Conservation (phyloP, 2,329 filamentous ascomycete genomes). For the Fusarium lateritium region DNA sequence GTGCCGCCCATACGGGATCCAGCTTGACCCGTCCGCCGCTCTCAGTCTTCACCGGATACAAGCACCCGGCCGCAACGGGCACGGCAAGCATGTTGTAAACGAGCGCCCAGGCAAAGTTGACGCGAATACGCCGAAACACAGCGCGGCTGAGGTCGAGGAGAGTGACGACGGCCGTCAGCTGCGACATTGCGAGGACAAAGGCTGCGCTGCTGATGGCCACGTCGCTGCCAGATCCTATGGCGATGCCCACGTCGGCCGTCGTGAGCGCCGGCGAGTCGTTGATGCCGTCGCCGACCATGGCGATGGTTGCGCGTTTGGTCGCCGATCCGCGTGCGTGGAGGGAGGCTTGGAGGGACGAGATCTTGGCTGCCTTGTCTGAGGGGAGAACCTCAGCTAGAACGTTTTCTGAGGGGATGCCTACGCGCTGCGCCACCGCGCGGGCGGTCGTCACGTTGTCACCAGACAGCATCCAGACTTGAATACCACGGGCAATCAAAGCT, state of each 20-base stretch:
- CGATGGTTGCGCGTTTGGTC: conserved; percentile 69
- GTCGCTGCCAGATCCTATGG: conserved; percentile 86
- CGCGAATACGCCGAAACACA: conserved; percentile 83
- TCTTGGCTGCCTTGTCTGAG: conserved; percentile 82
- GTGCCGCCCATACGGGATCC: conserved; percentile 86
- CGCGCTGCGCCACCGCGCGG: conserved; percentile 78
- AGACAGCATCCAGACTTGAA: conserved; percentile 91
- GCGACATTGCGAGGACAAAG: conserved; percentile 84
- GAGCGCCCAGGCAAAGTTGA: conserved; percentile 90
- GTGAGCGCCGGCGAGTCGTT: conserved; percentile 89
- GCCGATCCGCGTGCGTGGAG: conserved; percentile 56
- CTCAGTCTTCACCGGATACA: conserved; percentile 71
- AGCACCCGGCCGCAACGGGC: conserved; percentile 84
- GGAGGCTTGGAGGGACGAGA: conserved; percentile 73
- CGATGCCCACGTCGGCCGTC: conserved; percentile 86
- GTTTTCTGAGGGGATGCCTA: conserved; percentile 81
- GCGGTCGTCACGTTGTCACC: conserved; percentile 93
- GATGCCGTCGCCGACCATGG: conserved; percentile 91
- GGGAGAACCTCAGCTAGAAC: conserved; percentile 92
- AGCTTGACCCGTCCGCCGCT: conserved; percentile 71
- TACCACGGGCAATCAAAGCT: conserved; percentile 74
- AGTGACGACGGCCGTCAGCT: conserved; percentile 78
- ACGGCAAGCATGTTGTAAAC: conserved; percentile 85
- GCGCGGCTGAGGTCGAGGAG: conserved; percentile 78
- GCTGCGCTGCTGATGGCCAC: conserved; percentile 85